Evolutionary conservation across 2,329 filamentous ascomycete species (phyloP).

Genomic region (Curvularia verruculosa): DNA sequence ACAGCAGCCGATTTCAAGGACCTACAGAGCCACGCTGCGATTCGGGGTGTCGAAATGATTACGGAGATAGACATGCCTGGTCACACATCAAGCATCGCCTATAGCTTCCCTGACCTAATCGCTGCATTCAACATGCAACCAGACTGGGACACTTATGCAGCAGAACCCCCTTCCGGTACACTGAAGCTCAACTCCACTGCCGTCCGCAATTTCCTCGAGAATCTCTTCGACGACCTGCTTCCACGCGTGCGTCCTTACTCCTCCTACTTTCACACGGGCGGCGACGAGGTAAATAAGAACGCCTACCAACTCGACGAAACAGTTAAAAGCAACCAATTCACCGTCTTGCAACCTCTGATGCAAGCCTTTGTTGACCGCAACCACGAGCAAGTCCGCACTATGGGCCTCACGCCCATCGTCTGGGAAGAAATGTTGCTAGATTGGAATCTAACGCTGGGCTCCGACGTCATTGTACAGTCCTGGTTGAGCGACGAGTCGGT

Average conservation of each 20-base stretch:
- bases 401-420: conserved; percentile 74
- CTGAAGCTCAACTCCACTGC: conserved; percentile 76
- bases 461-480: conserved; percentile 76
- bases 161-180: conserved; percentile 64
- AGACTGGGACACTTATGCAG: conserved; percentile 59
- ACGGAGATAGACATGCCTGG: conserved; percentile 83
- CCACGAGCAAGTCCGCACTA: conserved; percentile 67
- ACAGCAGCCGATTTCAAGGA: conserved; percentile 66
- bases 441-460: conserved; percentile 76
- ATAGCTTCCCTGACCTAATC: conserved; percentile 73
- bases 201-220: conserved; percentile 74
- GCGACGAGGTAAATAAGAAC: conserved; percentile 83
- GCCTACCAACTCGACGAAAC: conserved; percentile 73
- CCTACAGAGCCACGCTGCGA: conserved; percentile 73
- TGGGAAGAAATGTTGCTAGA: conserved; percentile 87
- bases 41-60: conserved; percentile 72
- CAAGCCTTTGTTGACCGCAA: conserved; percentile 77
- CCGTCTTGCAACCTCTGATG: conserved; percentile 74
- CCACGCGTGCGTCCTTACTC: conserved; percentile 66
- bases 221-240: conserved; percentile 75
- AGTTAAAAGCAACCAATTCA: conserved; percentile 68
- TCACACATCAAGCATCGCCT: conserved; percentile 72
- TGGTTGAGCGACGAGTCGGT: conserved; percentile 74
- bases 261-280: conserved; percentile 82
- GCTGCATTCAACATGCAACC: conserved; percentile 64